Evolutionary conservation across 1,284 basidiomycete genomes (phyloP).

Genomic region (Sutorius eximius): DNA sequence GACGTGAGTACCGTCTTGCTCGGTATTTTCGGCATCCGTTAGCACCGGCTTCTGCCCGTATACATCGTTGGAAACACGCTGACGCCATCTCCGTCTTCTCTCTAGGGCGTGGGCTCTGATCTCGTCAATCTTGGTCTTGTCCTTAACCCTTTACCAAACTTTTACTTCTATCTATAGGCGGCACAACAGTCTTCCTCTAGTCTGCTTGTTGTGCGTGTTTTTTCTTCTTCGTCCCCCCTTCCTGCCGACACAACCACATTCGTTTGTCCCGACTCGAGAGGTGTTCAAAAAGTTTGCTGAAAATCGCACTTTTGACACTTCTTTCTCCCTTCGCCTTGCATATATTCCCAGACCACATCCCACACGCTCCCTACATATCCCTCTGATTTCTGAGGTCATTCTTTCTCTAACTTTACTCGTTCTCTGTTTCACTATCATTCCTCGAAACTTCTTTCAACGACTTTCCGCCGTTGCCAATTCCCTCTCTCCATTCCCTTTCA

Average conservation of each 20-base stretch:
- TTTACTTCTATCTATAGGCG: conserved; percentile 47
- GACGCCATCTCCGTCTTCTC: conserved; percentile 4
- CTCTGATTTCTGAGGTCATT: conserved; percentile 32
- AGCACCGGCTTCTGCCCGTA: not conserved
- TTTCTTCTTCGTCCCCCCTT: conserved; percentile 34
- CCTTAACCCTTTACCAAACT: conserved; percentile 37
- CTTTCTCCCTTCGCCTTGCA: conserved; percentile 24
- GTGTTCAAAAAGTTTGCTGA: conserved; percentile 31
- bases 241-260: conserved; percentile 26
- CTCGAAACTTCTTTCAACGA: conserved; percentile 35
- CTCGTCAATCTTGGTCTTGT: conserved; percentile 41
- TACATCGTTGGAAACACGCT: conserved; percentile 2
- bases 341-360: conserved; percentile 26
- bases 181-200: conserved; percentile 35
- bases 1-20: conserved; percentile 23
- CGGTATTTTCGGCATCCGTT: not conserved
- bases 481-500: conserved; percentile 35
- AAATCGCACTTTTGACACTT: conserved; percentile 32
- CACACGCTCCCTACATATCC: conserved; percentile 34
- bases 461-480: conserved; percentile 43
- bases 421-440: conserved; percentile 40
- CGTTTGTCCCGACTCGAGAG: conserved; percentile 30
- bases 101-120: conserved; percentile 36
- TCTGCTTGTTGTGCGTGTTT: conserved; percentile 53
- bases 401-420: conserved; percentile 43